Percentiles rank a stretch among this genome's conserved stretches.
phyloP scores from a whole-genome alignment of 2,329 filamentous ascomycete species.

The Cordyceps tenuipes region DNA sequence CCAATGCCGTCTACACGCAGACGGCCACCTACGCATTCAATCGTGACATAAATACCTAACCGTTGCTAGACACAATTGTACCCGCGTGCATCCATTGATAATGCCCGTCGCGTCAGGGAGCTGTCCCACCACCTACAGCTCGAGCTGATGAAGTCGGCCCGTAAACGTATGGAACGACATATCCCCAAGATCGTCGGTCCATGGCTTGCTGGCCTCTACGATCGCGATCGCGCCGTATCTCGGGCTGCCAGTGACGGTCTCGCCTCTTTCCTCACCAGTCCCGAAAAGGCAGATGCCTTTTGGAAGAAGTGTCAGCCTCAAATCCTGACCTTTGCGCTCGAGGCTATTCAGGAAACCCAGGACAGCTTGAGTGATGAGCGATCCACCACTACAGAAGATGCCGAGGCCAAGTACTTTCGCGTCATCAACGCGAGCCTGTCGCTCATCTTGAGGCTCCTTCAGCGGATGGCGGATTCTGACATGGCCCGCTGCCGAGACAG shows the following conservation, averaged over 20 bases:
- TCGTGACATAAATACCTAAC: neutral
- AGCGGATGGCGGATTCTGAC: constrained; percentile 41
- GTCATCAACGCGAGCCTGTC: constrained; percentile 53
- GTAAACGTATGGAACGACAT: constrained; percentile 76
- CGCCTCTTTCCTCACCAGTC: constrained; percentile 63
- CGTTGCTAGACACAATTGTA: constrained; percentile 66
- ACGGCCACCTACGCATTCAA: neutral
- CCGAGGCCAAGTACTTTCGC: constrained; percentile 74
- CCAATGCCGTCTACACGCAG: neutral
- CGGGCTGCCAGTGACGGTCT: constrained; percentile 72
- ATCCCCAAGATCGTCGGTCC: constrained; percentile 71
- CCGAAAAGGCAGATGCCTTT: constrained; percentile 69
- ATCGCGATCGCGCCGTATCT: constrained; percentile 69
- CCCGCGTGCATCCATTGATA: constrained; percentile 83
- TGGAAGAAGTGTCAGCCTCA: constrained; percentile 74
- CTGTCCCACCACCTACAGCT: constrained; percentile 69
- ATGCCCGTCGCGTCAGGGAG: constrained; percentile 78
- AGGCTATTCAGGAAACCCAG: constrained; percentile 71
- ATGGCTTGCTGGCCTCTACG: constrained; percentile 88
- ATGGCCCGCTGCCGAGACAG: constrained; percentile 50
- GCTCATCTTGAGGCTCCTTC: constrained; percentile 45
- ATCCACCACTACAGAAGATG: constrained; percentile 74
- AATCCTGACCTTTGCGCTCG: constrained; percentile 73
- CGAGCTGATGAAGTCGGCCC: constrained; percentile 51
- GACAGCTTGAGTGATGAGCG: constrained; percentile 84